Evolutionary conservation across 306 rosid species (phyloP).

Genomic region (Aeschynomene evenia): DNA sequence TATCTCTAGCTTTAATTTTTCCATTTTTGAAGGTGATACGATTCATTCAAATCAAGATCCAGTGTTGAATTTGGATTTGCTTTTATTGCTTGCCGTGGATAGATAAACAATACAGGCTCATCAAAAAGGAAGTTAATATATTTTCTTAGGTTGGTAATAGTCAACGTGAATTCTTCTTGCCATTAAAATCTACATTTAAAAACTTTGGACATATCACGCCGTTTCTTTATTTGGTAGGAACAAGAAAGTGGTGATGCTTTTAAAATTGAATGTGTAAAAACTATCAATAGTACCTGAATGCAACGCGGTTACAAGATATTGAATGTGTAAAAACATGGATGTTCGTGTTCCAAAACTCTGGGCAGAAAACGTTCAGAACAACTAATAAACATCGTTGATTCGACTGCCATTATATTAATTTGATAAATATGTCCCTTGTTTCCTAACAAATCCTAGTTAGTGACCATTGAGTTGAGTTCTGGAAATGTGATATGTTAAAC

Average conservation of each 20-base stretch:
- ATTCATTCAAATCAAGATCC: not conserved
- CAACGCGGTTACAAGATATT: not conserved
- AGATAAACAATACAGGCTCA: not conserved
- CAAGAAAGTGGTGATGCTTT: not conserved
- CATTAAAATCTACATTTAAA: too few species aligned
- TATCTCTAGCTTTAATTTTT: not conserved
- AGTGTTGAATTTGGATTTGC: not conserved
- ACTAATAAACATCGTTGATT: not conserved
- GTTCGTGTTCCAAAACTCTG: conserved; percentile 18
- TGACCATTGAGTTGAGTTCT: conserved; percentile 6
- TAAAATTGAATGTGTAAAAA: not conserved
- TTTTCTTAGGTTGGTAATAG: not conserved
- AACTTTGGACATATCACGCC: not conserved
- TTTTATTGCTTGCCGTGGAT: not conserved
- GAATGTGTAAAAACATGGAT: not conserved
- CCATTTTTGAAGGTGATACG: not conserved
- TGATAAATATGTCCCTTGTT: conserved; percentile 27
- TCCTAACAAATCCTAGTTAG: not conserved
- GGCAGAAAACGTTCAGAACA: conserved; percentile 9
- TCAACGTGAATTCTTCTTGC: too few species aligned
- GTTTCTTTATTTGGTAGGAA: not conserved
- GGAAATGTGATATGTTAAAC: not conserved
- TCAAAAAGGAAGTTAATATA: not conserved
- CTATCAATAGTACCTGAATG: not conserved
- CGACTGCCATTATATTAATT: conserved; percentile 14